phyloP scores from a whole-genome alignment of 768 basidiomycete genomes.

The Podaxis sp. region DNA sequence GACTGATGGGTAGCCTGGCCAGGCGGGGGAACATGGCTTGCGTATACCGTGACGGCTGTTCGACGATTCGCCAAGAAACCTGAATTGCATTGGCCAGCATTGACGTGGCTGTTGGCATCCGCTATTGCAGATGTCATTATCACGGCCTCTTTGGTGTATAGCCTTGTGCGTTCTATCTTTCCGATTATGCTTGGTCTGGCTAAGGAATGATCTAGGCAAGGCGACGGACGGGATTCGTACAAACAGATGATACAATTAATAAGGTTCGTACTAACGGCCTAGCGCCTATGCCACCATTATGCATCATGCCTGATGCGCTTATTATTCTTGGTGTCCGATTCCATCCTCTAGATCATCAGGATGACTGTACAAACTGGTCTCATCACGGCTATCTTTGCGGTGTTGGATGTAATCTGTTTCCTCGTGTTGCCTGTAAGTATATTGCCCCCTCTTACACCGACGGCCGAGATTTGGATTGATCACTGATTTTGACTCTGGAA shows the following conservation, averaged over 20 bases:
- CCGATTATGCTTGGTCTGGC: not conserved
- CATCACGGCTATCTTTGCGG: conserved; percentile 27
- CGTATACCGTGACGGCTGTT: conserved; percentile 25
- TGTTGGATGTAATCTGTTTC: conserved; percentile 32
- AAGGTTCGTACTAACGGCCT: conserved; percentile 22
- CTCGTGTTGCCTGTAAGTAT: conserved; percentile 23
- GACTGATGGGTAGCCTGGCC: not conserved
- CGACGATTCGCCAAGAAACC: conserved; percentile 29
- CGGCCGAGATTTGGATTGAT: not conserved
- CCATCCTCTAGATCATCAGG: conserved; percentile 12
- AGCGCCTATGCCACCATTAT: not conserved
- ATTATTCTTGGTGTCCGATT: not conserved
- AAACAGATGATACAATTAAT: conserved; percentile 34
- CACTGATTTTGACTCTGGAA: not conserved
- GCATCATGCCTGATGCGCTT: conserved; percentile 25
- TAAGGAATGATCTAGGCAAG: conserved; percentile 27
- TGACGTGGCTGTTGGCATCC: conserved; percentile 45
- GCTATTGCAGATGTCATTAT: conserved; percentile 49
- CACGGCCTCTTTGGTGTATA: conserved; percentile 38
- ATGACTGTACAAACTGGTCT: conserved; percentile 33
- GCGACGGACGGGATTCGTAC: conserved; percentile 34
- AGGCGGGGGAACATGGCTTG: conserved; percentile 36
- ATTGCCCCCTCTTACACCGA: not conserved
- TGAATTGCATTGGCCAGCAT: conserved; percentile 30
- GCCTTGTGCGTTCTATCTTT: conserved; percentile 34